Base-by-base conservation (phyloP, 495 filamentous ascomycete genomes). In the Cenococcum geophilum region DNA sequence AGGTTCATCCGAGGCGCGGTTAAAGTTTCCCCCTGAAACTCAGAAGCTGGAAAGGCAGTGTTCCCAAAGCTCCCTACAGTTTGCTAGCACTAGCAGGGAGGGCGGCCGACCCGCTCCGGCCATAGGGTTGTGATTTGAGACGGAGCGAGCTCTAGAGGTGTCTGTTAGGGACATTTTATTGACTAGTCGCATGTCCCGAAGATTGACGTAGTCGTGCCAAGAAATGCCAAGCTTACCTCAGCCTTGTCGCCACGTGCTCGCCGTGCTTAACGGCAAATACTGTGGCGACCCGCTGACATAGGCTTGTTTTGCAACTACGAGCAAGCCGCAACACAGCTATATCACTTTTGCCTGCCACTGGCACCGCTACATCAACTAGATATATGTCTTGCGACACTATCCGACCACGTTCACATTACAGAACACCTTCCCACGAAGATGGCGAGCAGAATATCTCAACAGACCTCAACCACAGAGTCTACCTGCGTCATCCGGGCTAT, bases 391-490 rank as follows among this genome's bases (percentile, higher is more conserved):
- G 27, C 23, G 53, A 55, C 53, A 55, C 53, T 55, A 20, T 55
- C 53, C 53, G 40, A 55, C 53, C 27, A 55, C 53, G 53, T 55
- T 55, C 23, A 32, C 53, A 55, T 55, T 55, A 55, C 53, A 55
- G 18, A 55, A 35, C 53, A 35, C 53, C 53, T 55, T 27, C 53
- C 53, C 53, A 55, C 21, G 27, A 55, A 55, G 53, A 55, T 55
- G 27, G 53, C 53, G 53, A 32, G 25, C 53, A 55, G 53, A 55
- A 55, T 55, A 34, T 55, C 53, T 32, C 21, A 55, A 55, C 53
- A 55, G 53, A 55, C 53, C 53, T 55, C 27, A 55, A 55, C 53
- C 27, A 55, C 53, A n/a, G n/a, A 55, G 8, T 55, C 27, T 55
- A 27, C 40, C 27, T 58, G 35, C 56, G 32, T 52, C 36, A 58